Base-by-base conservation (phyloP, 768 basidiomycete species). In the Pisolithus albus region DNA sequence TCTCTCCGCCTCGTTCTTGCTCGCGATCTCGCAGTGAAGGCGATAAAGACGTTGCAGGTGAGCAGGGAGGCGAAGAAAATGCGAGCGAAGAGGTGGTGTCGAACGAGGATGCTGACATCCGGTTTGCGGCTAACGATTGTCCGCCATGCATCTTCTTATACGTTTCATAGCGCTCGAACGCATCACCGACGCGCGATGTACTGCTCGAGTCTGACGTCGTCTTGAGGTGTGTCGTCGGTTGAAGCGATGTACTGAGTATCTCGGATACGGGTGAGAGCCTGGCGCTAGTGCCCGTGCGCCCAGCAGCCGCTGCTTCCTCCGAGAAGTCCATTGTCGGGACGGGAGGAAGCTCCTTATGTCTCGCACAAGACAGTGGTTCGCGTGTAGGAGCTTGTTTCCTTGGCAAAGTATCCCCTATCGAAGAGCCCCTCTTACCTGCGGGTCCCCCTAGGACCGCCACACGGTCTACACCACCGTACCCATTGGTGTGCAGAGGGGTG, bases 141-240 rank as follows among this genome's bases (percentile, higher is more conserved):
- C 55, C n/a, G 54, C 54, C 69, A 48, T 77, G 75, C 41, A 67
- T 70, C 60, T 81, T 80, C 61, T 81, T 81, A 68, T 84, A 93
- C n/a, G 83, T 74, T 64, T 94, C 89, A 62, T 95, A 96, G 36
- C 91, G 77, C 51, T 89, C 88, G 64, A 86, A 95, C 0, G 93
- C 93, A 64, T 95, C 92, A 59, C 92, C 86, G 36, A 88, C 67
- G 73, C 4, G 54, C 4, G 32, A 7, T 37, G 47, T 9, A 34
- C 57, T 32, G 8, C 55, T 49, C 34, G 53, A 54, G 3, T 65
- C 59, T 26, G 61, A 60, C 37, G 36, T 16, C 36, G 30, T 34
- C 46, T 49, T 56, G 34, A 47, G 10, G 8, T 54, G 61, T 15
- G 39, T 48, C 15, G 39, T 48, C 23, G 7, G 50, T 49, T 28